Evolutionary conservation across 2,329 filamentous ascomycete genomes (phyloP), one percentile per base, ranked within the genome.

Genomic region (Grosmannia penicillata): DNA sequence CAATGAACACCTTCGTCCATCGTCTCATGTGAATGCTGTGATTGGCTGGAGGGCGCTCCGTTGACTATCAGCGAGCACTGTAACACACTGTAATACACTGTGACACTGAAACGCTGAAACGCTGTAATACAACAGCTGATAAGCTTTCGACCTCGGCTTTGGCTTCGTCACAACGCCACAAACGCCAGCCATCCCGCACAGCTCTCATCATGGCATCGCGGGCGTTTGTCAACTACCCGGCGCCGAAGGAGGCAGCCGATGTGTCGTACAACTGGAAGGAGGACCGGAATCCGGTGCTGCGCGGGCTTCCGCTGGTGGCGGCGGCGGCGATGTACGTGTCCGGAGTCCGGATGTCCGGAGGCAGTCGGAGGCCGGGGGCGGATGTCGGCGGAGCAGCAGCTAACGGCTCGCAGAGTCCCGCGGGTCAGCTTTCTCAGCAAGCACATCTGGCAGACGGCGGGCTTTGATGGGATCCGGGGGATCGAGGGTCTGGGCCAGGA

Each of bases 361-460:
- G 7, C 34, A 32, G 26, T 32, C 13, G 10, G 31, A 3, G 11
- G 19, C 22, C 19, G 31, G 8, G n/a, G 31, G 13, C 10, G 31
- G 17, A 3, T 6, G 21, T 15, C 5, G 8, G 10, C 10, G 23
- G 9, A 29, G 9, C 11, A 26, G 17, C 11, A 19, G 25, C 21
- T 29, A 15, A 30, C 35, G 13, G 3, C 3, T 23, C 9, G 27
- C 36, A 81, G 78, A 17, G 57, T 86, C 31, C 62, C 72, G 2
- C 71, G 69, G 21, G 59, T 77, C n/a, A 59, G 62, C 10, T 64
- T 70, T 31, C 45, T 89, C 8, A 78, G 82, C 43, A 69, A 65
- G 40, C 57, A 71, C 33, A 66, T 87, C 44, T 93, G 79, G 78
- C 61, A 59, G 35, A 84, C 85, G 60, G 78, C 81, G 34, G 57